These are phyloP conservation scores for Erigeron canadensis DNA, from an alignment of 129 eudicot genomes.

Conservation along the genomic window DNA sequence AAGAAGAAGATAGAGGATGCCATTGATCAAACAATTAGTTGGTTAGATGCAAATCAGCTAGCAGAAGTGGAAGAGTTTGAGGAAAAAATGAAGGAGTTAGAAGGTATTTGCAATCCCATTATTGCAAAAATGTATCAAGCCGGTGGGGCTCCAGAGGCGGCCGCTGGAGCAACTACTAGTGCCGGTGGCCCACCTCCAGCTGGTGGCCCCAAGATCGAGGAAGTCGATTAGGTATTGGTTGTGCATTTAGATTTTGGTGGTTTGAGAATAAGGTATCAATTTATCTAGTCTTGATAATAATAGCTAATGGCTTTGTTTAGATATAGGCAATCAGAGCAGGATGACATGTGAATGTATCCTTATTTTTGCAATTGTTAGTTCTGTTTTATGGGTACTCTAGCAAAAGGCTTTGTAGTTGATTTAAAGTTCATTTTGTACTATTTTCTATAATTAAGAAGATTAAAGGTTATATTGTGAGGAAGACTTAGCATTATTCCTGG, in stretches of 20 bases:
- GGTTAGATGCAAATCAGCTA: slow-evolving; percentile 34
- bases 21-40: slow-evolving; percentile 31
- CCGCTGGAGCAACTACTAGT: slow-evolving; percentile 21
- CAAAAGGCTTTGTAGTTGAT: background rate
- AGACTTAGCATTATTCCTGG: too few relatives aligned
- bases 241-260: background rate
- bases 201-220: slow-evolving; percentile 36
- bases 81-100: slow-evolving; percentile 35
- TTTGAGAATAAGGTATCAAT: background rate
- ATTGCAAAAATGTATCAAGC: slow-evolving; percentile 54
- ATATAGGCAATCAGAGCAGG: background rate
- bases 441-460: background rate
- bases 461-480: background rate
- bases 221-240: slow-evolving; percentile 30
- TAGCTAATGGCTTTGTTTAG: slow-evolving; percentile 2
- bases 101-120: slow-evolving; percentile 33
- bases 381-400: background rate
- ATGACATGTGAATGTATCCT: background rate
- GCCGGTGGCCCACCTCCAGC: slow-evolving; percentile 20
- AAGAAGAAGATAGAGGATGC: slow-evolving; percentile 39
- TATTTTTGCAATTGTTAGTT: background rate
- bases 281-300: slow-evolving; percentile 26
- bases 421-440: background rate
- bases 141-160: slow-evolving; percentile 40
- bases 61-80: slow-evolving; percentile 33